A percentile compares a stretch with the other conserved stretches of the same genome.
These are phyloP conservation scores for Mortierella claussenii DNA, from an alignment of 192 early-diverging fungal species.

Conservation along the genomic window DNA sequence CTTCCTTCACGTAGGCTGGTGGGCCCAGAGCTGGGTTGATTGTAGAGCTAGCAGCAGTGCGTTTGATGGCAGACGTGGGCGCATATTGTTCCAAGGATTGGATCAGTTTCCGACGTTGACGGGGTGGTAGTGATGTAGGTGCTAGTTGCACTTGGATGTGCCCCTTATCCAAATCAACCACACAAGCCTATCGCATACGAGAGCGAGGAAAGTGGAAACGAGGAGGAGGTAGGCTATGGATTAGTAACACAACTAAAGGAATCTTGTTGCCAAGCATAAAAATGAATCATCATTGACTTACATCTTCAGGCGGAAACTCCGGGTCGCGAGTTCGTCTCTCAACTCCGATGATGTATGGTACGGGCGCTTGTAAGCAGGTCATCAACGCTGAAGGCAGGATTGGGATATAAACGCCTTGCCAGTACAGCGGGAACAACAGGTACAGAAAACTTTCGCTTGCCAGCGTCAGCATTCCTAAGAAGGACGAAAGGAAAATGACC, in stretches of 20 bases:
- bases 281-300: no score
- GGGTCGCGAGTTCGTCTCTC: conserved; percentile 62
- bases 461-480: conserved; percentile 75
- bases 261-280: no score
- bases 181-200: conserved; percentile 61
- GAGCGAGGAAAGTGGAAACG: no score
- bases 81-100: conserved; percentile 67
- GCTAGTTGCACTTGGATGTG: conserved; percentile 57
- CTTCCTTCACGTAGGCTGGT: conserved; percentile 65
- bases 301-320: conserved; percentile 73
- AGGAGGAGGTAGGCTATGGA: no score
- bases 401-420: conserved; percentile 84
- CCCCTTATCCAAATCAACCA: conserved; percentile 81
- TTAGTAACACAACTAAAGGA: no score
- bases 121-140: conserved; percentile 62
- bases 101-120: conserved; percentile 73
- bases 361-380: conserved; percentile 74
- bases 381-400: conserved; percentile 73
- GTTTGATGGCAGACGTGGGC: conserved; percentile 31
- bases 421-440: conserved; percentile 77
- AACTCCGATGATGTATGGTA: conserved; percentile 83
- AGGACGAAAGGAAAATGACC: conserved; percentile 75
- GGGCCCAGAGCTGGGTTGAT: conserved; percentile 59
- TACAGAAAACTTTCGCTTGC: conserved; percentile 71
- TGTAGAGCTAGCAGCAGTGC: conserved; percentile 32